phyloP scores from a whole-genome alignment of 208 protist species.

The Acanthamoeba royreba region DNA sequence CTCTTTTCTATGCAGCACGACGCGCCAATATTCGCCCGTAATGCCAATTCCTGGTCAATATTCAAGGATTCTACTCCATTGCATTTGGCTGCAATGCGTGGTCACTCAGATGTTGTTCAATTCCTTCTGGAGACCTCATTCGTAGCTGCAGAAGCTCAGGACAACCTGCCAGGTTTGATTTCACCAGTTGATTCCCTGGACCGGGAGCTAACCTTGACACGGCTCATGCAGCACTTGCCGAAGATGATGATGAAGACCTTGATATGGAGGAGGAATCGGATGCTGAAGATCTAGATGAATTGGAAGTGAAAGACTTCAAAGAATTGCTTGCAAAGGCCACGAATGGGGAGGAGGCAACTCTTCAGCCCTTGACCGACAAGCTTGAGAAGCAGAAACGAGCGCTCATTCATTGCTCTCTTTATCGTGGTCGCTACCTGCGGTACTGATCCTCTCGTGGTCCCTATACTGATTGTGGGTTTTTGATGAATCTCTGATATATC shows the following conservation, averaged over 20 bases:
- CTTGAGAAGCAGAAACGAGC: too few relatives aligned
- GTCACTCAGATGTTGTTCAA: background rate
- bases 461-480: background rate
- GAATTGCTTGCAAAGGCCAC: background rate
- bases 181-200: too few relatives aligned
- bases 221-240: background rate
- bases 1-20: background rate
- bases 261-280: background rate
- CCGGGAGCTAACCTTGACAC: too few relatives aligned
- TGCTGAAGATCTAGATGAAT: background rate
- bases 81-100: background rate
- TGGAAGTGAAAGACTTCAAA: background rate
- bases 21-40: background rate
- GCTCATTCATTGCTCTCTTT: too few relatives aligned
- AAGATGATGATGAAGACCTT: background rate
- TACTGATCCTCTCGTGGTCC: background rate
- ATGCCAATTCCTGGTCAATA: background rate
- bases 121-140: background rate
- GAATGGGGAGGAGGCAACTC: too few relatives aligned
- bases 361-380: too few relatives aligned
- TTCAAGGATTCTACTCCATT: background rate
- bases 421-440: too few relatives aligned
- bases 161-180: too few relatives aligned
- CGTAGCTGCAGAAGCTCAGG: too few relatives aligned
- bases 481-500: background rate